Percentiles rank a stretch among this genome's conserved stretches.
Conservation (phyloP, 108 stramenopile species). For the Cyclotella cryptica region DNA sequence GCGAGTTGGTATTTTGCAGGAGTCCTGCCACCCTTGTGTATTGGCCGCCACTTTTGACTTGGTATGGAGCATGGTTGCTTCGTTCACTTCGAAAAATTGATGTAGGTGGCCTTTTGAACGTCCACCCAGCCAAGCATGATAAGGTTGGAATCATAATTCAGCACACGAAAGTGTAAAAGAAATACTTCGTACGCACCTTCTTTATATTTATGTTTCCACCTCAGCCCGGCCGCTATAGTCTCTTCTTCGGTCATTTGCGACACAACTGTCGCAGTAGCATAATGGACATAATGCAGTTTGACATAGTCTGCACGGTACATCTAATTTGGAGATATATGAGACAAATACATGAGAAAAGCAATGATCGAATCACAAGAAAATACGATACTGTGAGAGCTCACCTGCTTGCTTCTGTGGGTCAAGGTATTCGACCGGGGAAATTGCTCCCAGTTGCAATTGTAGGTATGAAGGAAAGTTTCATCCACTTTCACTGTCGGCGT, state of each 20-base stretch:
- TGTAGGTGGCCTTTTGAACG: constrained; percentile 34
- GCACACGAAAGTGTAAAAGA: not conserved
- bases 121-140: not conserved
- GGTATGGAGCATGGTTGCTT: constrained; percentile 88
- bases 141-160: not conserved
- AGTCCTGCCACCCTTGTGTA: constrained; percentile 58
- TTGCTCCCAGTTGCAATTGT: constrained; percentile 87
- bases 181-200: constrained; percentile 31
- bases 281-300: constrained; percentile 86
- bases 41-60: constrained; percentile 83
- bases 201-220: constrained; percentile 51
- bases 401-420: constrained; percentile 83
- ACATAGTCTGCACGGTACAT: constrained; percentile 84
- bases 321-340: constrained; percentile 15
- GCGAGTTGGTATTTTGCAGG: constrained; percentile 38
- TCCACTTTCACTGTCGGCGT: constrained; percentile 62
- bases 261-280: constrained; percentile 77
- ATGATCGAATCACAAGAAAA: not conserved
- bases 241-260: constrained; percentile 67
- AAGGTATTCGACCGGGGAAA: constrained; percentile 74
- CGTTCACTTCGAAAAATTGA: constrained; percentile 72
- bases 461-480: constrained; percentile 78
- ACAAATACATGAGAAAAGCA: not conserved
- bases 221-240: constrained; percentile 34
- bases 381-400: constrained; percentile 16